Percentiles rank a stretch among this genome's conserved stretches.
phyloP scores from a whole-genome alignment of 2,329 filamentous ascomycete species.

The Alternaria sp. region DNA sequence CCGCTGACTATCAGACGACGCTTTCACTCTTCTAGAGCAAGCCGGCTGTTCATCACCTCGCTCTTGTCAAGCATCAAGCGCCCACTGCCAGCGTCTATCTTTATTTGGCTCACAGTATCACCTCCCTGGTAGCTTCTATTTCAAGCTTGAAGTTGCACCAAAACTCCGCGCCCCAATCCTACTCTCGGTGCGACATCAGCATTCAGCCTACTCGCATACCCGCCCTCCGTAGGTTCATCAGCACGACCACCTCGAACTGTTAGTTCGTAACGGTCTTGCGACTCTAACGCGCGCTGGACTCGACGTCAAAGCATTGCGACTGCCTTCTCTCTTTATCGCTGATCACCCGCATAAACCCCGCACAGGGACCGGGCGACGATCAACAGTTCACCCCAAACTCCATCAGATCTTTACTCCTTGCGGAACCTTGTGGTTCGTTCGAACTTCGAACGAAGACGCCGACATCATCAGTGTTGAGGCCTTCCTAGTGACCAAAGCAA shows the following conservation, averaged over 20 bases:
- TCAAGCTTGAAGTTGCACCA: conserved; percentile 45
- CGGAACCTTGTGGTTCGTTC: neutral
- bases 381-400: conserved; percentile 33
- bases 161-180: conserved; percentile 46
- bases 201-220: conserved; percentile 49
- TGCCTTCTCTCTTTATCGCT: conserved; percentile 32
- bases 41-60: conserved; percentile 37
- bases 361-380: conserved; percentile 43
- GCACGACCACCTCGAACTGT: conserved; percentile 32
- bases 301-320: conserved; percentile 36
- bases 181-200: conserved; percentile 44
- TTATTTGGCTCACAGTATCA: conserved; percentile 42
- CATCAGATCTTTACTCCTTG: conserved; percentile 37
- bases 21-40: conserved; percentile 44
- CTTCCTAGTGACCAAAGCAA: conserved; percentile 15
- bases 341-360: conserved; percentile 47
- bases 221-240: conserved; percentile 37
- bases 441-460: conserved; percentile 2
- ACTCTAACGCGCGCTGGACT: conserved; percentile 36
- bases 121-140: conserved; percentile 45
- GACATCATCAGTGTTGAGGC: neutral
- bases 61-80: conserved; percentile 27
- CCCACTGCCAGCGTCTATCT: conserved; percentile 37
- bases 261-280: conserved; percentile 37
- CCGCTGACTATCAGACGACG: conserved; percentile 36